phyloP scores from a whole-genome alignment of 768 basidiomycete genomes.

The Candolleomyces eurysporus region DNA sequence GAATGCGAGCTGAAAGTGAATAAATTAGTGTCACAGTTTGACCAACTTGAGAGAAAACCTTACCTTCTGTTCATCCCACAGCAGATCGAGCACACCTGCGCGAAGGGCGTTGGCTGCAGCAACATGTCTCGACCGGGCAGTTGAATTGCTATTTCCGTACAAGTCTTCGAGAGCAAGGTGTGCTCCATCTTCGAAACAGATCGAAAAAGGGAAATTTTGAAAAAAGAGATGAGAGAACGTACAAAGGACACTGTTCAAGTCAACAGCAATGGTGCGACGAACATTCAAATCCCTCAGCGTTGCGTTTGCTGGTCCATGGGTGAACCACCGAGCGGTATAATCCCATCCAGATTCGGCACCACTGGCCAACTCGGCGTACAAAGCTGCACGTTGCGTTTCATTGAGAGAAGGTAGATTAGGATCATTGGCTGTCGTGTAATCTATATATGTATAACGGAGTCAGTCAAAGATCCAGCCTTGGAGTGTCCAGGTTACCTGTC shows the following conservation, averaged over 20 bases:
- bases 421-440: conserved; percentile 78
- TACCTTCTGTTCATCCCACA: conserved; percentile 76
- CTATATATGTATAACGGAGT: conserved; percentile 29
- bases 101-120: conserved; percentile 56
- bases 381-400: conserved; percentile 50
- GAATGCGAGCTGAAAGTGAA: conserved; percentile 61
- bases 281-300: conserved; percentile 72
- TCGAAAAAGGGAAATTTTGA: not conserved
- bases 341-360: conserved; percentile 80
- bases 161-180: conserved; percentile 59
- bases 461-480: conserved; percentile 6
- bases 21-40: not conserved
- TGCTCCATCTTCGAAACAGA: conserved; percentile 53
- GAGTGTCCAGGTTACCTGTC: conserved; percentile 35
- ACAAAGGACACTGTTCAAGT: conserved; percentile 86
- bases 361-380: conserved; percentile 87
- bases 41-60: not conserved
- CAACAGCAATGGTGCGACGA: conserved; percentile 64
- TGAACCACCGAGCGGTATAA: conserved; percentile 52
- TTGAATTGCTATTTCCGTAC: conserved; percentile 47
- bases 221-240: conserved; percentile 25
- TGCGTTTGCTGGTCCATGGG: conserved; percentile 32
- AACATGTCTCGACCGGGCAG: conserved; percentile 48
- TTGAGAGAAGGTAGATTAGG: conserved; percentile 57
- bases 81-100: conserved; percentile 76